Evolutionary conservation across 208 protist species (phyloP).

Genomic region (Trypanosoma cruzi): DNA sequence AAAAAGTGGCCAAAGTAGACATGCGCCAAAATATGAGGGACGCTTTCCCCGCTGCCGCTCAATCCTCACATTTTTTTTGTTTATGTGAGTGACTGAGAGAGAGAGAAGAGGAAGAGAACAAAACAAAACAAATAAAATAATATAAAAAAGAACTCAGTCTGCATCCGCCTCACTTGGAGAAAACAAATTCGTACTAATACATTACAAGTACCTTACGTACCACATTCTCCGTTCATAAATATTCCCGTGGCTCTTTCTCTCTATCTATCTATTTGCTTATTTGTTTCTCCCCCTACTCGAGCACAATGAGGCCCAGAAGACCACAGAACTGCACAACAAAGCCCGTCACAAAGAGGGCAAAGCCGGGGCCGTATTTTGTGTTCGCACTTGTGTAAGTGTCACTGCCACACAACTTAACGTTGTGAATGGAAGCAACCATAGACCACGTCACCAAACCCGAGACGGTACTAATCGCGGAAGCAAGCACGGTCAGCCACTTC

Average conservation of each 20-base stretch:
- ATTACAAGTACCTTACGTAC: not conserved
- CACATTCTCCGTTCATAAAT: constrained; percentile 3
- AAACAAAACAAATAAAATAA: too few relatives aligned
- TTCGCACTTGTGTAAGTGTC: constrained; percentile 29
- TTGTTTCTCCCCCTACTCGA: constrained; percentile 42
- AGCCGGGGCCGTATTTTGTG: constrained; percentile 50
- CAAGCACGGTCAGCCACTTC: constrained; percentile 35
- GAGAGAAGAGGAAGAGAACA: too few relatives aligned
- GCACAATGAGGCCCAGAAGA: constrained; percentile 42
- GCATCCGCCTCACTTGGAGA: not conserved
- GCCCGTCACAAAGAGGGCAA: constrained; percentile 43
- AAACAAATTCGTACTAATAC: not conserved
- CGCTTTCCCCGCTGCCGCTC: too few relatives aligned
- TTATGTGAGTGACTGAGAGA: too few relatives aligned
- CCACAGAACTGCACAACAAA: constrained; percentile 48
- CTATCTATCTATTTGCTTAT: constrained; percentile 16
- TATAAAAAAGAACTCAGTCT: not conserved
- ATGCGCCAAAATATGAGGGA: too few relatives aligned
- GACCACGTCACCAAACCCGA: constrained; percentile 52
- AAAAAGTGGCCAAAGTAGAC: too few relatives aligned
- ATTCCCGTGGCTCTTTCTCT: constrained; percentile 11
- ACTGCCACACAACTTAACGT: constrained; percentile 58
- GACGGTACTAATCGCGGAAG: constrained; percentile 47
- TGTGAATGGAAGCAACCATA: constrained; percentile 51
- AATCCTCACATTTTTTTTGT: too few relatives aligned